Percentiles rank a stretch among this genome's conserved stretches.
Conservation (phyloP, 2,329 filamentous ascomycete genomes). For the Lecanicillium sp. region DNA sequence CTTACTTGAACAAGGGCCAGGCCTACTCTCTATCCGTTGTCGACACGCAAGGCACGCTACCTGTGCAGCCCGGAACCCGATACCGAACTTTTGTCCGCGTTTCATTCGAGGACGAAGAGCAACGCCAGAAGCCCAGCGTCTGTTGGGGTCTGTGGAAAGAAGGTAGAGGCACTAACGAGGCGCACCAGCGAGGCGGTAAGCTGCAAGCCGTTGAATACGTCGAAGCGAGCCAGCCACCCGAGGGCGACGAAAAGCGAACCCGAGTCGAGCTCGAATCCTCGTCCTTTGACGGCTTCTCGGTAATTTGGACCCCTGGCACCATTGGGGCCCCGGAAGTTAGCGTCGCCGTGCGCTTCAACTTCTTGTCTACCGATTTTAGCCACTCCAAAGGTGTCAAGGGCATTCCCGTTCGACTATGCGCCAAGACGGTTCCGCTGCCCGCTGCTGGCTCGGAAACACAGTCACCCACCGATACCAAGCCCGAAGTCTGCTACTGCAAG, state of each 20-base stretch:
- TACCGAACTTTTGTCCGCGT: constrained; percentile 93
- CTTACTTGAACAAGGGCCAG: constrained; percentile 96
- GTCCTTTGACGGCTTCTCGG: constrained; percentile 90
- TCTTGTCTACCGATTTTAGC: constrained; percentile 95
- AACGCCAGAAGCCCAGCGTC: constrained; percentile 70
- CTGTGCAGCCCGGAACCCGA: constrained; percentile 51
- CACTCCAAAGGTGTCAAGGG: constrained; percentile 98
- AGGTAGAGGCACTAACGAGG: constrained; percentile 89
- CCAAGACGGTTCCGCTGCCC: constrained; percentile 68
- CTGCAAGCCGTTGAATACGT: constrained; percentile 94
- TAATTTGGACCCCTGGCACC: constrained; percentile 73
- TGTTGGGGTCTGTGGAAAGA: constrained; percentile 95
- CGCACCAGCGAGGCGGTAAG: constrained; percentile 86
- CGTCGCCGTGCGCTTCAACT: constrained; percentile 93
- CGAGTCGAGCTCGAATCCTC: constrained; percentile 65
- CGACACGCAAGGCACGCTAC: constrained; percentile 62
- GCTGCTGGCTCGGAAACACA: constrained; percentile 37
- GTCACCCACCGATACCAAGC: constrained; percentile 32
- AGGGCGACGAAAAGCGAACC: constrained; percentile 58
- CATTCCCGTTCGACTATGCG: constrained; percentile 85
- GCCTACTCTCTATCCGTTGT: constrained; percentile 81
- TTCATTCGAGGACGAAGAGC: constrained; percentile 94
- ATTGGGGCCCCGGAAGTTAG: constrained; percentile 68
- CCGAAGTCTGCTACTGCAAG: constrained; percentile 89
- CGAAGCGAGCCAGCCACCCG: constrained; percentile 51